phyloP scores from a whole-genome alignment of 2,329 filamentous ascomycete genomes.

The Fusarium goolgardi region DNA sequence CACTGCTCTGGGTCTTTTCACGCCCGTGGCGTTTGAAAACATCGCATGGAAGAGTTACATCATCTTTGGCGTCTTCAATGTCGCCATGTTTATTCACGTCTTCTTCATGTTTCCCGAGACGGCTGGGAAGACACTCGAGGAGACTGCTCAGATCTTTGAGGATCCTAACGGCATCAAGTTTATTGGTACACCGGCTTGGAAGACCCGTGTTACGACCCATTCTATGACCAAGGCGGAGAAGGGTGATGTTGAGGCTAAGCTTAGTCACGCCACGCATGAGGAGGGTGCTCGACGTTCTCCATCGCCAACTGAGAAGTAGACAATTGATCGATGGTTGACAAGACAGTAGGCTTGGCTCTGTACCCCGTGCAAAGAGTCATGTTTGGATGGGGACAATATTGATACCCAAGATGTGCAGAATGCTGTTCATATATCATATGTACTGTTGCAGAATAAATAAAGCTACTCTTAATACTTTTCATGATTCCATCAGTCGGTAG shows the following conservation, averaged over 20 bases:
- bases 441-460: background rate
- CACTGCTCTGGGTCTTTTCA: constrained; percentile 54
- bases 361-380: background rate
- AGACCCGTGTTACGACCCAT: constrained; percentile 29
- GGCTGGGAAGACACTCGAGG: constrained; percentile 65
- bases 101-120: constrained; percentile 63
- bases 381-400: background rate
- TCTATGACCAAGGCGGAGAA: constrained; percentile 26
- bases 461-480: background rate
- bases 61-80: constrained; percentile 40
- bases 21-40: constrained; percentile 43
- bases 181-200: constrained; percentile 41
- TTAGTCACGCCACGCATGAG: constrained; percentile 16
- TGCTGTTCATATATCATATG: background rate
- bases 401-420: background rate
- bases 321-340: rapidly evolving
- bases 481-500: background rate
- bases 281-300: background rate
- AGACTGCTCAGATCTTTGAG: constrained; percentile 64
- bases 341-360: background rate
- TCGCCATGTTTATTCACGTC: constrained; percentile 39
- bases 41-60: constrained; percentile 42
- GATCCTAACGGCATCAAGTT: constrained; percentile 37
- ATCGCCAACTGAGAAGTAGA: constrained; percentile 6
- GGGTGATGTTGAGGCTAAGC: constrained; percentile 41